Evolutionary conservation across 1,284 basidiomycete genomes (phyloP).

Genomic region (Austroboletus novae-zelandiae): DNA sequence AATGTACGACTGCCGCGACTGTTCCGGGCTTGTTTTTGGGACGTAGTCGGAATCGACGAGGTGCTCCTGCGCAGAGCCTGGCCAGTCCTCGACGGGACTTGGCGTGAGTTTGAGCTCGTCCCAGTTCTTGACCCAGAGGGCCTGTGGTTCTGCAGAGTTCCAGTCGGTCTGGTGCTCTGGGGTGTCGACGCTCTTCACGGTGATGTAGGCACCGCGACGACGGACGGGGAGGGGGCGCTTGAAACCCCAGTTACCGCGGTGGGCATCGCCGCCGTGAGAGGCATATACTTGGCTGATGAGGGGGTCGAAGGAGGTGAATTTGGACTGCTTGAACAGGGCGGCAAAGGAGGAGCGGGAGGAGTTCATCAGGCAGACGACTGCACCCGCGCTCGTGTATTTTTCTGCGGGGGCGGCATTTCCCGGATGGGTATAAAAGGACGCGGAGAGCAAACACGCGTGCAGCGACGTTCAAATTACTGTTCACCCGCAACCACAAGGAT

Average conservation of each 20-base stretch:
- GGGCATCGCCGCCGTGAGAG: constrained; percentile 60
- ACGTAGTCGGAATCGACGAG: constrained; percentile 30
- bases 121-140: constrained; percentile 60
- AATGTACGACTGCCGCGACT: constrained; percentile 25
- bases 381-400: background rate
- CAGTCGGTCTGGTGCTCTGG: constrained; percentile 74
- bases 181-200: constrained; percentile 61
- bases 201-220: constrained; percentile 59
- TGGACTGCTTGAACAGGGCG: constrained; percentile 68
- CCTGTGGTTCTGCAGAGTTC: constrained; percentile 61
- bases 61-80: constrained; percentile 15
- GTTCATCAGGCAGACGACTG: constrained; percentile 21
- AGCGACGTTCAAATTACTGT: constrained; percentile 79
- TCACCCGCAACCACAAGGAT: constrained; percentile 50
- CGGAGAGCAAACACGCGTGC: constrained; percentile 11
- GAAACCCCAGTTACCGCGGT: constrained; percentile 75
- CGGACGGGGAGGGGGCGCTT: constrained; percentile 72
- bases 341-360: constrained; percentile 61
- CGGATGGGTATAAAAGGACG: constrained; percentile 19
- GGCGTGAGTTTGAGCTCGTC: constrained; percentile 55
- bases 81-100: constrained; percentile 26
- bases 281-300: constrained; percentile 71
- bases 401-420: constrained; percentile 22
- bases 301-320: constrained; percentile 75
- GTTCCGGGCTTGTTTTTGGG: constrained; percentile 10